Evolutionary conservation across 805 yeast species (phyloP), one percentile per base, ranked within the genome.

Genomic region (Cyberlindnera xylosilytica): DNA sequence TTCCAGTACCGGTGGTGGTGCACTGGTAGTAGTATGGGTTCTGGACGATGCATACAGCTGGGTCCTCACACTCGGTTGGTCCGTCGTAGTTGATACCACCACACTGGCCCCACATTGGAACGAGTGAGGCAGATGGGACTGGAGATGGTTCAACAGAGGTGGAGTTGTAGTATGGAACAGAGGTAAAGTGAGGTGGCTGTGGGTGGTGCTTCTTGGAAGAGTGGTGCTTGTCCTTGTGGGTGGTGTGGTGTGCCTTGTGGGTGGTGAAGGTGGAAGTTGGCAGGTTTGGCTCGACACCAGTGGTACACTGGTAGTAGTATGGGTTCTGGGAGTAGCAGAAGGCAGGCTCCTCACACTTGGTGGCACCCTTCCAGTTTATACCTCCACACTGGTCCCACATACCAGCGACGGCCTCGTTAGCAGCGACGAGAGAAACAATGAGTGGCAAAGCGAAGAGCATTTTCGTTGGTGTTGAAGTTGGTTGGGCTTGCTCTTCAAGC

Each of bases 11-110:
- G 5, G 33, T 17, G 8, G 33, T 29, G 6, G 33, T 29, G 33
- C 33, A 29, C 19, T 29, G 33, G 33, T 15, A 29, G 33, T 29
- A 29, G 33, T 29, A 29, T 29, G 33, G 33, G 33, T 29, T 29
- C 33, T 29, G 33, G 20, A 17, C 18, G n/a, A 29, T 7, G 13
- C 33, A 29, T 6, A 17, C 8, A 28, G 52, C 50, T 36, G 52
- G 58, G 7, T 29, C 34, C 9, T 38, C 50, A 55, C 64, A 59
- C 4, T 31, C 37, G 20, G 40, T 41, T 18, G 36, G 34, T 15
- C 44, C 44, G 12, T 4, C 15, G 9, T 26, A 36, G 36, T 31
- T 36, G 24, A 24, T 13, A n/a, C 44, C 44, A 41, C 44, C 44
- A 41, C 44, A 41, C 37, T 41, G 44, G 8, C 29, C 29, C 29